Conservation (phyloP, 2,329 filamentous ascomycete species). For the Cryphonectria parasitica region DNA sequence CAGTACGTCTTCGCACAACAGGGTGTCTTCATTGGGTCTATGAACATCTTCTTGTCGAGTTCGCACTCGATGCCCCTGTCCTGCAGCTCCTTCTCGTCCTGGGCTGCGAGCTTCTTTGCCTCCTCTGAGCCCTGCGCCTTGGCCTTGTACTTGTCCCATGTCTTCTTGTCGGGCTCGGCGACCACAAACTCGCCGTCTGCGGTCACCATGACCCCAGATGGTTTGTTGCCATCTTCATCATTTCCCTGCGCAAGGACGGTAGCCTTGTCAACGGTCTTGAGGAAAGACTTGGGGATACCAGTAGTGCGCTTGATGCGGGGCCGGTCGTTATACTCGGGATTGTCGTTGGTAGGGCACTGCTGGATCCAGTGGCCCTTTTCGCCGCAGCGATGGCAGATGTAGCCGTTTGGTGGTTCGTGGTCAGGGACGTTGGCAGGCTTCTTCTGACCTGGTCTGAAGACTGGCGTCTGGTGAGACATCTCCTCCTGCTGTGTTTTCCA, state of each 20-base stretch:
- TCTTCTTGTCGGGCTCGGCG: conserved; percentile 90
- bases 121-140: conserved; percentile 87
- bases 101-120: conserved; percentile 75
- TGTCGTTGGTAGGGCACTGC: conserved; percentile 96
- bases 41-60: conserved; percentile 96
- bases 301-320: conserved; percentile 95
- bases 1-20: conserved; percentile 99
- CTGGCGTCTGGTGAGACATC: conserved; percentile 76
- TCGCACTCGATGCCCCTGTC: conserved; percentile 89
- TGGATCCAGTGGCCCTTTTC: conserved; percentile 99
- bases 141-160: conserved; percentile 96
- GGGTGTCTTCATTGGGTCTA: conserved; percentile 98
- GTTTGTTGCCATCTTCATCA: conserved; percentile 77
- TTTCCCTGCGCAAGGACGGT: conserved; percentile 73
- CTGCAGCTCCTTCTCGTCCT: conserved; percentile 83
- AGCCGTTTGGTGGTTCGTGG: conserved; percentile 89
- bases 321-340: conserved; percentile 92
- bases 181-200: conserved; percentile 97
- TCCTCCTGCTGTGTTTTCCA: conserved; percentile 94
- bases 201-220: conserved; percentile 94
- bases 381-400: conserved; percentile 94
- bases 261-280: conserved; percentile 94
- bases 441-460: conserved; percentile 66
- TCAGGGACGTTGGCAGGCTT: conserved; percentile 79
- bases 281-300: conserved; percentile 91